These are phyloP conservation scores for Thuidium tamariscinum DNA, from an alignment of 225 moss, liverwort and hornwort genomes.

Conservation along the genomic window DNA sequence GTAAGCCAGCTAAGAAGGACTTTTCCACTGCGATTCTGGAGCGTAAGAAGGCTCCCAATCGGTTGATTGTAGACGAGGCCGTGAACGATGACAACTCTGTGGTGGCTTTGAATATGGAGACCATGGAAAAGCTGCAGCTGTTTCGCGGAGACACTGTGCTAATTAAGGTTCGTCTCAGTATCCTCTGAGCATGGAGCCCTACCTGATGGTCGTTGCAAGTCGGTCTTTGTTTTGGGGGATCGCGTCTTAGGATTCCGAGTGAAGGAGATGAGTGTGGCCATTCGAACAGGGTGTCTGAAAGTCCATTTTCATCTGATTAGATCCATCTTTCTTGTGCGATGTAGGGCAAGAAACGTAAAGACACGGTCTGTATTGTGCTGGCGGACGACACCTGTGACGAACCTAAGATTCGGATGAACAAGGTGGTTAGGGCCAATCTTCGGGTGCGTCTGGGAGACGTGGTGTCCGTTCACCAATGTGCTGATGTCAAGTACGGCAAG, in stretches of 20 bases:
- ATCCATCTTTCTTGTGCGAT: not conserved
- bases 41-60: constrained; percentile 92
- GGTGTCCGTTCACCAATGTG: constrained; percentile 87
- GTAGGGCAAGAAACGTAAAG: constrained; percentile 93
- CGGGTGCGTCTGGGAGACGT: constrained; percentile 84
- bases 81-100: constrained; percentile 89
- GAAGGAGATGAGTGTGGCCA: not conserved
- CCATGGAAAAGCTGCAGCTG: constrained; percentile 86
- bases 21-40: constrained; percentile 88
- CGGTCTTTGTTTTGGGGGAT: not conserved
- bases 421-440: constrained; percentile 84
- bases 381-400: constrained; percentile 87
- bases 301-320: not conserved
- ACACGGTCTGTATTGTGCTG: constrained; percentile 87
- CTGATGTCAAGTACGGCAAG: constrained; percentile 94
- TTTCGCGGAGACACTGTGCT: constrained; percentile 84
- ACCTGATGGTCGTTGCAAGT: not conserved
- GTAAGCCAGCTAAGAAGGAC: constrained; percentile 67
- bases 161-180: constrained; percentile 43
- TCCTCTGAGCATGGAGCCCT: not conserved
- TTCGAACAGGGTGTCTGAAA: not conserved
- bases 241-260: not conserved
- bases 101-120: constrained; percentile 80
- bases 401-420: constrained; percentile 90
- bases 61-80: constrained; percentile 79